Evolutionary conservation across 495 filamentous ascomycete species (phyloP).

Genomic region (Annulohypoxylon stygium): DNA sequence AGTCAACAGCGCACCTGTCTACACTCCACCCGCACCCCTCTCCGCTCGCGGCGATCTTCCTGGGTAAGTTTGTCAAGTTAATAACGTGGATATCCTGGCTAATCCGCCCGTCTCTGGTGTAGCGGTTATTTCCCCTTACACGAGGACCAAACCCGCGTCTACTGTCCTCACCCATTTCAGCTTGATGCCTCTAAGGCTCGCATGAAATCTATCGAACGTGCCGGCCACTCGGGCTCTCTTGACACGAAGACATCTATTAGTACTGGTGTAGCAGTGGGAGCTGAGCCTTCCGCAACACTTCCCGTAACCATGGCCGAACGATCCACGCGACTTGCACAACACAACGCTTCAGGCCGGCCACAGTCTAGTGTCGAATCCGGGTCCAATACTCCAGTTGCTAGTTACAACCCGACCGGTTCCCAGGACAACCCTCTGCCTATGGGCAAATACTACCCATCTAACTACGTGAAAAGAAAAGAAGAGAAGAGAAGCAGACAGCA

Average conservation of each 20-base stretch:
- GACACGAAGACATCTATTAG: slow-evolving; percentile 5
- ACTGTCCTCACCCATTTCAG: slow-evolving; percentile 58
- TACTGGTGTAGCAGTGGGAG: slow-evolving; percentile 13
- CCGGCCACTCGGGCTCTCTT: slow-evolving; percentile 45
- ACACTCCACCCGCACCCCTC: slow-evolving; percentile 59
- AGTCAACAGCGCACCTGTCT: slow-evolving; percentile 50
- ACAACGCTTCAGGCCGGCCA: slow-evolving; percentile 12
- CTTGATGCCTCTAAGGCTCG: slow-evolving; percentile 54
- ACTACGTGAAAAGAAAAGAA: slow-evolving; percentile 59
- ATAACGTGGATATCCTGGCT: slow-evolving; percentile 20
- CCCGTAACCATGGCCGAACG: slow-evolving; percentile 34
- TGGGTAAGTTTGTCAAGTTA: slow-evolving; percentile 57
- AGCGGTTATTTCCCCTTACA: slow-evolving; percentile 67
- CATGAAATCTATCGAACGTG: slow-evolving; percentile 50
- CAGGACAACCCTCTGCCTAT: slow-evolving; percentile 57
- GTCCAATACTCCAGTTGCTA: slow-evolving; percentile 55
- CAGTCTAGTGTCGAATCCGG: slow-evolving; percentile 28
- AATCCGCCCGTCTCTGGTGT: neutral
- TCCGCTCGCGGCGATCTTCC: slow-evolving; percentile 64
- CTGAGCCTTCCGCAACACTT: slow-evolving; percentile 32
- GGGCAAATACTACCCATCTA: slow-evolving; percentile 69
- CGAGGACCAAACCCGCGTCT: slow-evolving; percentile 58
- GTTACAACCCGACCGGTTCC: slow-evolving; percentile 58
- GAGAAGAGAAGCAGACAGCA: slow-evolving; percentile 43
- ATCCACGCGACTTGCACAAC: slow-evolving; percentile 35